These are phyloP conservation scores for Piper longum DNA, from an alignment of 164 flowering plant species.

Conservation along the genomic window DNA sequence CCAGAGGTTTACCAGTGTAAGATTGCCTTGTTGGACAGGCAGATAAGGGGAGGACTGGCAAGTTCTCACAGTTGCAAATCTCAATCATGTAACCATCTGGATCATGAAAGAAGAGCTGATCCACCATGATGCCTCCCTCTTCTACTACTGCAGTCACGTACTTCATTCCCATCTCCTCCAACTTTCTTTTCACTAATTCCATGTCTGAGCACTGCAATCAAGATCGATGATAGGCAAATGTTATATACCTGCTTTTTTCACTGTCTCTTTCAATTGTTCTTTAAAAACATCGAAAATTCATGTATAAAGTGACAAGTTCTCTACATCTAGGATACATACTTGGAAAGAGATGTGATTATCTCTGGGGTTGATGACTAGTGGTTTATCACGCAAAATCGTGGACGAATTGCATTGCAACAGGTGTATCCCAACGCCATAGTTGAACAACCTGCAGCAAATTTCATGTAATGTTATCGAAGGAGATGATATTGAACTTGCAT, in stretches of 20 bases:
- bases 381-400: conserved; percentile 12
- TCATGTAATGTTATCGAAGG: background rate
- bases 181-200: conserved; percentile 32
- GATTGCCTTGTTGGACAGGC: conserved; percentile 25
- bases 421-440: conserved; percentile 63
- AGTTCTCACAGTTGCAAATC: conserved; percentile 69
- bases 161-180: conserved; percentile 48
- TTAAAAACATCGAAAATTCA: background rate
- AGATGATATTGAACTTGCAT: background rate
- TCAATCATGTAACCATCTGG: conserved; percentile 87
- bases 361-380: conserved; percentile 52
- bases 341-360: conserved; percentile 80
- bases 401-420: conserved; percentile 34
- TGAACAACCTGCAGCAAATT: conserved; percentile 36
- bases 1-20: background rate
- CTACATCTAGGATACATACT: conserved; percentile 14
- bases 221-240: background rate
- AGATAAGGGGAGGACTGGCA: conserved; percentile 53
- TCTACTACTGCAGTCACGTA: conserved; percentile 53
- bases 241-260: background rate
- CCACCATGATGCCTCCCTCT: conserved; percentile 48
- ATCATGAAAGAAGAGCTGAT: conserved; percentile 80
- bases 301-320: background rate
- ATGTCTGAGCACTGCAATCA: conserved; percentile 36
- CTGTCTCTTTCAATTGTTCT: background rate